Percentiles rank a stretch among this genome's conserved stretches.
Evolutionary conservation across 345 rosid species (phyloP).

Genomic region (Eucalyptus curtisii): DNA sequence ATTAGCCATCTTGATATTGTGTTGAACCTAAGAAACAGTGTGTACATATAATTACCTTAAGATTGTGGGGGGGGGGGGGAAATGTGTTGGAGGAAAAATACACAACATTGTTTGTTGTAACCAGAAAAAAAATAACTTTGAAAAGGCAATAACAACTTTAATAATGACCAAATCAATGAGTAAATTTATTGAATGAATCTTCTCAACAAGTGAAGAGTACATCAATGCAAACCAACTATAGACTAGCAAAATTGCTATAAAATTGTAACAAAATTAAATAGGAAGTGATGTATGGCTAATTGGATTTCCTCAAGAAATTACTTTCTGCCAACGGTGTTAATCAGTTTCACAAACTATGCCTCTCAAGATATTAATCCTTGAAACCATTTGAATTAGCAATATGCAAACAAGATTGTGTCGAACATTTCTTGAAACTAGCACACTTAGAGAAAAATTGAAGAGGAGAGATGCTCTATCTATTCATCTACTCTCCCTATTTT

Average conservation of each 20-base stretch:
- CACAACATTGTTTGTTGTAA: too few relatives aligned
- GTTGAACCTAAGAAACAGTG: neutral
- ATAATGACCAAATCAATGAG: neutral
- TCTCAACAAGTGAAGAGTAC: neutral
- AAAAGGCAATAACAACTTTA: neutral
- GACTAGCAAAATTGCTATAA: neutral
- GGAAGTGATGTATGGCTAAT: neutral
- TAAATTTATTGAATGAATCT: neutral
- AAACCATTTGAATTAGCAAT: too few relatives aligned
- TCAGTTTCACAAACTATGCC: fast-evolving
- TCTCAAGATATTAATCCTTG: too few relatives aligned
- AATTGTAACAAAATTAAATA: neutral
- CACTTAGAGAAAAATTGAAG: neutral
- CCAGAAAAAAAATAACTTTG: neutral
- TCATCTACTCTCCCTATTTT: neutral
- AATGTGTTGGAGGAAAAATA: neutral
- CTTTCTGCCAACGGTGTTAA: too few relatives aligned
- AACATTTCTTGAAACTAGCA: too few relatives aligned
- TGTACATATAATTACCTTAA: neutral
- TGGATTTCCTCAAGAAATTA: too few relatives aligned
- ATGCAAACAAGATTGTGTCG: too few relatives aligned
- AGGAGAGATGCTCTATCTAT: neutral
- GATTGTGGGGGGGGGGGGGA: too few relatives aligned
- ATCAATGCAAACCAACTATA: neutral
- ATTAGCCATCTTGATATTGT: neutral